A percentile compares a stretch with the other conserved stretches of the same genome.
Conservation (phyloP, 305 asterid species). For the Fraxinus paxiana region DNA sequence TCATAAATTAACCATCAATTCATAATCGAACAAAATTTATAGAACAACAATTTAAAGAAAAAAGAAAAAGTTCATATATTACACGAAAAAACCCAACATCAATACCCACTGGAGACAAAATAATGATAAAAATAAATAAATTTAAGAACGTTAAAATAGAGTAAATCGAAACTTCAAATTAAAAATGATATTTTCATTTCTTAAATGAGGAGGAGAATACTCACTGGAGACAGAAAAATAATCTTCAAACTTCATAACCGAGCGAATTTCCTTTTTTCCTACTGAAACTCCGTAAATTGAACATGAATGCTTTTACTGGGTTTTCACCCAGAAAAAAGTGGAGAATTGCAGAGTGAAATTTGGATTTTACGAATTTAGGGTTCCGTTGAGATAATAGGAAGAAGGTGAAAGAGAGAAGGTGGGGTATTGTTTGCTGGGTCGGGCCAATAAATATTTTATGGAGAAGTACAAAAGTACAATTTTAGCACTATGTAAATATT, state of each 20-base stretch:
- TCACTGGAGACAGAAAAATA: background rate
- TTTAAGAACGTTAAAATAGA: background rate
- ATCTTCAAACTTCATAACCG: background rate
- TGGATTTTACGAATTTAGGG: background rate
- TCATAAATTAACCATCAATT: background rate
- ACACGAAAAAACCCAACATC: background rate
- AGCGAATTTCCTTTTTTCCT: background rate
- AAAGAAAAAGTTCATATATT: background rate
- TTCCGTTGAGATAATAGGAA: too few species aligned
- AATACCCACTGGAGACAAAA: background rate
- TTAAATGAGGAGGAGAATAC: background rate
- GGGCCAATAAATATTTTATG: constrained; percentile 10
- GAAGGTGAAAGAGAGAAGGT: background rate
- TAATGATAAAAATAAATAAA: background rate
- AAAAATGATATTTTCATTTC: background rate
- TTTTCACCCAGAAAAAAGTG: background rate
- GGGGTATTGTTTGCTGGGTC: background rate
- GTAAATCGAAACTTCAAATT: background rate
- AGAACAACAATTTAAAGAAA: background rate
- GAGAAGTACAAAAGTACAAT: background rate
- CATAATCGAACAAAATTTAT: background rate
- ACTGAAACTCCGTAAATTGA: background rate
- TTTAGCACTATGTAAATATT: background rate
- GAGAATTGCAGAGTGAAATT: background rate
- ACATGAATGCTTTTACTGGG: background rate